Conservation (phyloP, 2,329 filamentous ascomycete species). For the Grosmannia clavigera region DNA sequence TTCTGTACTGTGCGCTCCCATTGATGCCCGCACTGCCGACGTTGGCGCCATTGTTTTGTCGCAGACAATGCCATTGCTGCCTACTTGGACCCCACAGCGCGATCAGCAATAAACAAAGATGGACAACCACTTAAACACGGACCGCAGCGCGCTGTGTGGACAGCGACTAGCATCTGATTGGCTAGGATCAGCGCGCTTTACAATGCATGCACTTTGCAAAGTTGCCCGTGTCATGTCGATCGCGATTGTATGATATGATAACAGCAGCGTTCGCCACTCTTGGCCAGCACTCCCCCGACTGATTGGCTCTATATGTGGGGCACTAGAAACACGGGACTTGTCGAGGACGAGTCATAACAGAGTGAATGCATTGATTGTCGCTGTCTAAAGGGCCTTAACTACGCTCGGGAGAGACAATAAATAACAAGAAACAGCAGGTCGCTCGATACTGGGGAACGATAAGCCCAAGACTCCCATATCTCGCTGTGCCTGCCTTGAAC, state of each 20-base stretch:
- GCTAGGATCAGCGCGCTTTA: too few species aligned
- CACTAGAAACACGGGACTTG: background rate
- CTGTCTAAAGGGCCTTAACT: background rate
- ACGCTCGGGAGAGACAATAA: background rate
- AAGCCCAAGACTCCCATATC: background rate
- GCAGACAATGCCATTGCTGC: background rate
- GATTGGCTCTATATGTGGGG: background rate
- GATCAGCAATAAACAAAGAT: background rate
- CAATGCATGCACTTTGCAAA: background rate
- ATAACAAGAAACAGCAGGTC: background rate
- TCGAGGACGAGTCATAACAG: too few species aligned
- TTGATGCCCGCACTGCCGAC: background rate
- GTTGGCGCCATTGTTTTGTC: background rate
- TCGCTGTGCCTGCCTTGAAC: background rate
- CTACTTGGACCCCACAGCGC: background rate
- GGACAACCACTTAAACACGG: slow-evolving; percentile 6
- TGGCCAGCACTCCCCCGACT: background rate
- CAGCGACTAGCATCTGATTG: background rate
- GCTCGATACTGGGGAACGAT: background rate
- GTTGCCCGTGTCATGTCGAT: background rate
- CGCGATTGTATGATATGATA: background rate
- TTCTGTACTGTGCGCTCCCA: background rate
- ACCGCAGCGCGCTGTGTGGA: background rate
- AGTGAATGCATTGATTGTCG: background rate
- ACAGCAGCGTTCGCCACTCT: background rate